phyloP scores from a whole-genome alignment of 1,284 basidiomycete species.

The Ustilago bromivora region DNA sequence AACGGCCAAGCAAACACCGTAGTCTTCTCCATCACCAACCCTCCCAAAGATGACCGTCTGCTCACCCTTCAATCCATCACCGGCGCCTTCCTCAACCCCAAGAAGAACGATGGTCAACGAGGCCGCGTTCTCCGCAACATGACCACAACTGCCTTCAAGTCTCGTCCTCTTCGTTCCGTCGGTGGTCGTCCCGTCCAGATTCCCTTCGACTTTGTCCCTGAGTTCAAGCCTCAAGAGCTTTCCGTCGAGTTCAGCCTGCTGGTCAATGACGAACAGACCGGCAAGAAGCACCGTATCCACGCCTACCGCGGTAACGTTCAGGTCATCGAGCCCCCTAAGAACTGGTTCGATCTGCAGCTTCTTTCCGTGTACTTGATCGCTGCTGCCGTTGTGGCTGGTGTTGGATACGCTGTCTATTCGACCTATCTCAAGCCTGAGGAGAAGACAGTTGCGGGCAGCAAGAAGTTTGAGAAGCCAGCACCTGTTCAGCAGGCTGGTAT shows the following conservation, averaged over 20 bases:
- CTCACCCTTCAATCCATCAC: slow-evolving; percentile 62
- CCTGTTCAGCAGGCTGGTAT: slow-evolving; percentile 27
- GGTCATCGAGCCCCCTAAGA: slow-evolving; percentile 66
- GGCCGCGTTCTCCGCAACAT: slow-evolving; percentile 67
- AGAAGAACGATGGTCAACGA: slow-evolving; percentile 60
- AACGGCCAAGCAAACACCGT: slow-evolving; percentile 68
- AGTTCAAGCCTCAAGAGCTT: slow-evolving; percentile 67
- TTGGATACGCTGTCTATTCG: slow-evolving; percentile 47
- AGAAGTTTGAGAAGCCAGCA: slow-evolving; percentile 53
- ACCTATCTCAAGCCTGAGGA: slow-evolving; percentile 46
- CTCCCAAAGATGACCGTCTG: slow-evolving; percentile 59
- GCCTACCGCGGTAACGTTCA: slow-evolving; percentile 63
- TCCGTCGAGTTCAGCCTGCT: slow-evolving; percentile 61
- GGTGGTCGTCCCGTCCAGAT: slow-evolving; percentile 61
- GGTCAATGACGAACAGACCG: slow-evolving; percentile 63
- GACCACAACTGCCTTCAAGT: slow-evolving; percentile 64
- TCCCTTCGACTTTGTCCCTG: slow-evolving; percentile 66
- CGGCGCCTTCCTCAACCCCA: slow-evolving; percentile 67
- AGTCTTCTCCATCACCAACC: slow-evolving; percentile 62
- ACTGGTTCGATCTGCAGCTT: slow-evolving; percentile 65
- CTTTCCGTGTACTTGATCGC: slow-evolving; percentile 60
- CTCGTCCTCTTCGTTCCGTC: slow-evolving; percentile 53
- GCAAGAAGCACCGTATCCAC: slow-evolving; percentile 62
- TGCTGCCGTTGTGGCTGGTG: slow-evolving; percentile 36
- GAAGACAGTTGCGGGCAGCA: slow-evolving; percentile 25